Percentiles rank a stretch among this genome's conserved stretches.
phyloP scores from a whole-genome alignment of 768 basidiomycete species.

The Boletus rubescentipes region DNA sequence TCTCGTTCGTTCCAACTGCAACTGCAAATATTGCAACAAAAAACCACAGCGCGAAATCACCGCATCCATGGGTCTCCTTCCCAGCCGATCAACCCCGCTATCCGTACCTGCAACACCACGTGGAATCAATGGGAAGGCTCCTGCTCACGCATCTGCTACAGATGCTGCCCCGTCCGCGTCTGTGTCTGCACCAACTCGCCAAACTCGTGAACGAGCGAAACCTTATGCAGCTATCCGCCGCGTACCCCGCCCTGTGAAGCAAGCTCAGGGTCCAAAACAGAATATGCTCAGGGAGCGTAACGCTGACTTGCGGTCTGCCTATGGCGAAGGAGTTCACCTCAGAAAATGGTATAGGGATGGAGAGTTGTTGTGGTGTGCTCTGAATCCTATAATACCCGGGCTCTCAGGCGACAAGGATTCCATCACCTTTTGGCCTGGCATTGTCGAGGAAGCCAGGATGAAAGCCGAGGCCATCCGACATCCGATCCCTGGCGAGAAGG shows the following conservation, averaged over 20 bases:
- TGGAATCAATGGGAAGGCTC: conserved; percentile 16
- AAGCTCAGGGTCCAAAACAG: conserved; percentile 40
- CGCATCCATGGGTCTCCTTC: conserved; percentile 49
- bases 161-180: conserved; percentile 22
- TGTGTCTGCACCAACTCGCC: conserved; percentile 5
- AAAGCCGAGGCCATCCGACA: conserved; percentile 43
- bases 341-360: conserved; percentile 64
- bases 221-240: conserved; percentile 45
- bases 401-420: conserved; percentile 36
- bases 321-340: conserved; percentile 44
- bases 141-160: not conserved
- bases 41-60: conserved; percentile 70
- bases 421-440: conserved; percentile 75
- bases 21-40: conserved; percentile 77
- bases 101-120: conserved; percentile 21
- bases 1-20: conserved; percentile 50
- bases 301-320: conserved; percentile 60
- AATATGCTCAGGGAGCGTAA: conserved; percentile 62
- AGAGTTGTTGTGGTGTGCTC: conserved; percentile 70
- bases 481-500: conserved; percentile 2
- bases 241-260: conserved; percentile 35
- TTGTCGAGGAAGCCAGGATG: conserved; percentile 58
- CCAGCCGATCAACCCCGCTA: conserved; percentile 34
- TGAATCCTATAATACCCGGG: conserved; percentile 50
- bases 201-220: conserved; percentile 25